Evolutionary conservation across 768 basidiomycete species (phyloP), one percentile per base, ranked within the genome.

Genomic region (Russula earlei): DNA sequence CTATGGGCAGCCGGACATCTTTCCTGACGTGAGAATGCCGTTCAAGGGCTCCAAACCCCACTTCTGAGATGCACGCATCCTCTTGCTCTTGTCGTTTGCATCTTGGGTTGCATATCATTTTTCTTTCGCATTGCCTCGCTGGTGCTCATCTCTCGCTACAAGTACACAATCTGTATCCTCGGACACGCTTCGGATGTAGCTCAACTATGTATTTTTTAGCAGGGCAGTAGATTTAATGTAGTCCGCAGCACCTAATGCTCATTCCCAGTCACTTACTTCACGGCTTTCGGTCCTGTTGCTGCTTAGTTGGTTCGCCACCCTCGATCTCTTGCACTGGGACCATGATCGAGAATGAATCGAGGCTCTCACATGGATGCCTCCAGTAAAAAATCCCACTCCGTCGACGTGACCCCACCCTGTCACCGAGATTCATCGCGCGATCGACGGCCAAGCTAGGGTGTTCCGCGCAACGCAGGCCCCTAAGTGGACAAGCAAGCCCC

Each of bases 161-260:
- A 53, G 52, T 41, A 53, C 52, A 44, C 49, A 22, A 33, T 20
- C 34, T 49, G 52, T 54, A 58, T 58, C 57, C 52, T 43, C 22
- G 27, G 41, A 53, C 52, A 43, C 27, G 36, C 27, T 49, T 29
- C 49, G 52, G 45, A 44, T 49, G 54, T 55, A 49, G 52, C 56
- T 48, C 52, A 37, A 24, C 27, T 44, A 40, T 58, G 42, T 54
- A 58, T 58, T 54, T 48, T n/a, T 44, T 58, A 58, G 45, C 34
- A 31, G 41, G 15, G 52, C 34, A 44, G 20, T 58, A 54, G 56
- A 53, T 51, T 44, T 33, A 27, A 37, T 20, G 20, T 43, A 42
- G 5, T 40, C 34, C 45, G 29, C 29, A n/a, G 56, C 33, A 48
- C 46, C 41, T 58, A 48, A 53, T 43, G 19, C 50, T 24, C 22